These are phyloP conservation scores for Trichoderma sp. DNA, from an alignment of 2,329 filamentous ascomycete genomes.

Conservation along the genomic window DNA sequence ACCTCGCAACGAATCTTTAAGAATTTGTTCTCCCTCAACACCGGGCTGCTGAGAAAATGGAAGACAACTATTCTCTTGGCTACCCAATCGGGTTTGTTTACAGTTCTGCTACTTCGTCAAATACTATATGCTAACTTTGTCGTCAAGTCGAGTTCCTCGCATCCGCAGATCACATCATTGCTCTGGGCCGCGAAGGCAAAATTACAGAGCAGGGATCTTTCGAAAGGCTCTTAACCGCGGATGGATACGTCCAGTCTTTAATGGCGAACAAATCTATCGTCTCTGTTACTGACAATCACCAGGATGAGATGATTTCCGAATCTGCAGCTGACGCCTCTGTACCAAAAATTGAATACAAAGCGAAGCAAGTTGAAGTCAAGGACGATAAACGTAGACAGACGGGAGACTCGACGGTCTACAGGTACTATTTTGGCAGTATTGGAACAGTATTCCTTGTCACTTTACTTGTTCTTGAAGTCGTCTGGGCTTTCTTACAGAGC, in stretches of 20 bases:
- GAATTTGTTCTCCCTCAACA: constrained; percentile 35
- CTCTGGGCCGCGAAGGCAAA: constrained; percentile 11
- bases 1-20: constrained; percentile 42
- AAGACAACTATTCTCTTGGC: constrained; percentile 45
- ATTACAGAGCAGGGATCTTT: constrained; percentile 11
- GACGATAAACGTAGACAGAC: constrained; percentile 13
- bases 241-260: constrained; percentile 8
- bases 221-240: background rate
- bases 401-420: constrained; percentile 21
- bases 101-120: background rate
- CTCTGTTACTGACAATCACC: background rate
- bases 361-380: background rate
- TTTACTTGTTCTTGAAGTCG: constrained; percentile 34
- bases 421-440: constrained; percentile 25
- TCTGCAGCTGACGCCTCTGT: background rate
- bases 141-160: constrained; percentile 14
- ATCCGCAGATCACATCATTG: constrained; percentile 23
- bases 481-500: constrained; percentile 37
- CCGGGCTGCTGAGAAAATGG: constrained; percentile 37
- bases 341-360: constrained; percentile 7
- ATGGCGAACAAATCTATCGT: background rate
- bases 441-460: background rate
- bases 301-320: background rate
- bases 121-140: background rate
- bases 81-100: constrained; percentile 40